Percentiles rank a stretch among this genome's conserved stretches.
phyloP scores from a whole-genome alignment of 2,329 filamentous ascomycete species.

The Lojkania enalia region DNA sequence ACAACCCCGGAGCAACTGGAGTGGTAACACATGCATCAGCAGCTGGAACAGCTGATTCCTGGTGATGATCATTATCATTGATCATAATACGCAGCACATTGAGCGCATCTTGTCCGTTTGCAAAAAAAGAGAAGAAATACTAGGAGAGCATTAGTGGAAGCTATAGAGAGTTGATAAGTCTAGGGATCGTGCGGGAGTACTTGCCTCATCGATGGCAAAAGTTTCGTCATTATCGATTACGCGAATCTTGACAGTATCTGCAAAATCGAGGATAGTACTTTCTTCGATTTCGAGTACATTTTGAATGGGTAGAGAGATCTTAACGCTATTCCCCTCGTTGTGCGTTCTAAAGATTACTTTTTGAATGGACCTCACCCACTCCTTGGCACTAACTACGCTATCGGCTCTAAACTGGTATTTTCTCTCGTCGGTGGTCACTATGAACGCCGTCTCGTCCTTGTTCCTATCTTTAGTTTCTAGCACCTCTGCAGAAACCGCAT shows the following conservation, averaged over 20 bases:
- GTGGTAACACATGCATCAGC: constrained; percentile 17
- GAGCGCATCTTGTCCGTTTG: constrained; percentile 79
- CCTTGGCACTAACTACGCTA: constrained; percentile 82
- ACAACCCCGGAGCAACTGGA: constrained; percentile 16
- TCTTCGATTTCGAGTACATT: constrained; percentile 94
- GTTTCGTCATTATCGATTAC: constrained; percentile 94
- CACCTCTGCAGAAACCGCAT: constrained; percentile 83
- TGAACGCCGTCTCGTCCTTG: constrained; percentile 76
- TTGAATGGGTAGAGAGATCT: constrained; percentile 85
- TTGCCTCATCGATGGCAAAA: constrained; percentile 89
- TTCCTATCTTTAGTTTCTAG: constrained; percentile 67
- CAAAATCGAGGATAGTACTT: constrained; percentile 85
- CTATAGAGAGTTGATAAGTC: neutral
- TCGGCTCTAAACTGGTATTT: constrained; percentile 90
- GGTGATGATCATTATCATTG: constrained; percentile 60
- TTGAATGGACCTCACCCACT: constrained; percentile 94
- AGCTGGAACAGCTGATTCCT: constrained; percentile 11
- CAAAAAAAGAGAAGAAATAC: constrained; percentile 98
- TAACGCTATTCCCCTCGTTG: constrained; percentile 96
- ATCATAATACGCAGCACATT: constrained; percentile 74
- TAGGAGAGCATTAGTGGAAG: constrained; percentile 40
- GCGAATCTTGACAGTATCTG: constrained; percentile 89
- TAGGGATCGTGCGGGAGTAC: constrained; percentile 18
- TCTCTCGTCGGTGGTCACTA: constrained; percentile 78
- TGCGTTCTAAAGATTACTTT: constrained; percentile 94